phyloP scores from a whole-genome alignment of 1,284 basidiomycete genomes.

The Sporisorium reilianum region DNA sequence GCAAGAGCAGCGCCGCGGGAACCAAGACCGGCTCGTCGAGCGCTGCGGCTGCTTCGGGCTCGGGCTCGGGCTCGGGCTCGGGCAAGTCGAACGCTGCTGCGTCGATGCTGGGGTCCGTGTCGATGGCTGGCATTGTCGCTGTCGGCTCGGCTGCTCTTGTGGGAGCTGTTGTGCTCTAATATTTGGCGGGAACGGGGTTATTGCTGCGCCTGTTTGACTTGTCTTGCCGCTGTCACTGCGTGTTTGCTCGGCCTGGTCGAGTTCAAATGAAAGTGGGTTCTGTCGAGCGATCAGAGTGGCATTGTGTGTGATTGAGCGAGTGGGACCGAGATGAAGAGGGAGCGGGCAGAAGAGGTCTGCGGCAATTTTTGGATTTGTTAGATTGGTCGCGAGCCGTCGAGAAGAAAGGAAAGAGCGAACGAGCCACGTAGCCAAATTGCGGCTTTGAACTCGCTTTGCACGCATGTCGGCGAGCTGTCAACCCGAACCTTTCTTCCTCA shows the following conservation, averaged over 20 bases:
- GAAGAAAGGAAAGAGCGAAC: conserved; percentile 15
- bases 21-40: conserved; percentile 22
- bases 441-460: not conserved
- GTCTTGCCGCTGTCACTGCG: not conserved
- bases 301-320: not conserved
- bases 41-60: conserved; percentile 8
- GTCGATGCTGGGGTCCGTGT: conserved; percentile 18
- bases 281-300: not conserved
- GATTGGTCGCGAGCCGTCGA: not conserved
- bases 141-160: conserved; percentile 35
- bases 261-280: not conserved
- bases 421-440: conserved; percentile 34
- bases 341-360: not conserved
- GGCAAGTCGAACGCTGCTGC: conserved; percentile 11
- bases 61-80: conserved; percentile 11
- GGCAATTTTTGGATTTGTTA: not conserved
- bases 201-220: not conserved
- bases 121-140: conserved; percentile 37
- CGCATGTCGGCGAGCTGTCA: not conserved
- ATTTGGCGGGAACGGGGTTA: not conserved
- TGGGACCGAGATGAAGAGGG: not conserved
- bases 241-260: not conserved
- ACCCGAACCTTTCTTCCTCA: conserved; percentile 1
- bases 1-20: conserved; percentile 33
- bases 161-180: conserved; percentile 44